phyloP scores from a whole-genome alignment of 768 basidiomycete species.

The Phlebiopsis flavidoalba region DNA sequence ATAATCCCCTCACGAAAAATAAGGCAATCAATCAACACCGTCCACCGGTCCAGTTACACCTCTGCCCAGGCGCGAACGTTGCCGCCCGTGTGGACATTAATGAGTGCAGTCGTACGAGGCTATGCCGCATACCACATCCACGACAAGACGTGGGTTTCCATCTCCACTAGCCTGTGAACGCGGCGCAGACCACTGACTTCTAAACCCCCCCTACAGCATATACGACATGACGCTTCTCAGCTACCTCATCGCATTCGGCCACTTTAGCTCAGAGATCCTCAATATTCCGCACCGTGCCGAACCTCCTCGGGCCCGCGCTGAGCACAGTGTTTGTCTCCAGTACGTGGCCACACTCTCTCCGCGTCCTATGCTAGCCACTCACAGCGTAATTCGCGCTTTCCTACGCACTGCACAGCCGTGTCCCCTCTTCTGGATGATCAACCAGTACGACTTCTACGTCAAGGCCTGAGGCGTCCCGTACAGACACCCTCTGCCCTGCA shows the following conservation, averaged over 20 bases:
- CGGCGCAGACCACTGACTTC: background rate
- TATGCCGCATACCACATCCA: constrained; percentile 91
- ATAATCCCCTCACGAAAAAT: background rate
- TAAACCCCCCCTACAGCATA: constrained; percentile 49
- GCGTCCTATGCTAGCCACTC: background rate
- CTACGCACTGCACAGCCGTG: constrained; percentile 39
- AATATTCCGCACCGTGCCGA: constrained; percentile 79
- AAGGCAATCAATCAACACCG: too few relatives aligned
- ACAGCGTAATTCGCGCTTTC: background rate
- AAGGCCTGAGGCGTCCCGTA: constrained; percentile 21
- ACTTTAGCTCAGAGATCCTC: constrained; percentile 83
- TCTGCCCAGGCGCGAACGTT: constrained; percentile 88
- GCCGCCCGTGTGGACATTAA: constrained; percentile 87
- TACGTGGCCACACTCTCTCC: constrained; percentile 37
- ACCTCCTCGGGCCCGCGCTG: constrained; percentile 51
- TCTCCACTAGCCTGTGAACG: background rate
- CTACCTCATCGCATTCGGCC: constrained; percentile 86
- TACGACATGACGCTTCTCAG: constrained; percentile 87
- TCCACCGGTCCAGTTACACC: constrained; percentile 63
- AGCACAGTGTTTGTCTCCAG: constrained; percentile 83
- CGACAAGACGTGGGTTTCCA: constrained; percentile 60
- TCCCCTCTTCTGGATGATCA: constrained; percentile 84
- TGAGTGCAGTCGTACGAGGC: constrained; percentile 73
- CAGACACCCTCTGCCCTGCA: background rate
- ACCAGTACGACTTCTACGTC: constrained; percentile 79